Base-by-base conservation (phyloP, 2,329 filamentous ascomycete species). In the Fusarium pseudograminearum region DNA sequence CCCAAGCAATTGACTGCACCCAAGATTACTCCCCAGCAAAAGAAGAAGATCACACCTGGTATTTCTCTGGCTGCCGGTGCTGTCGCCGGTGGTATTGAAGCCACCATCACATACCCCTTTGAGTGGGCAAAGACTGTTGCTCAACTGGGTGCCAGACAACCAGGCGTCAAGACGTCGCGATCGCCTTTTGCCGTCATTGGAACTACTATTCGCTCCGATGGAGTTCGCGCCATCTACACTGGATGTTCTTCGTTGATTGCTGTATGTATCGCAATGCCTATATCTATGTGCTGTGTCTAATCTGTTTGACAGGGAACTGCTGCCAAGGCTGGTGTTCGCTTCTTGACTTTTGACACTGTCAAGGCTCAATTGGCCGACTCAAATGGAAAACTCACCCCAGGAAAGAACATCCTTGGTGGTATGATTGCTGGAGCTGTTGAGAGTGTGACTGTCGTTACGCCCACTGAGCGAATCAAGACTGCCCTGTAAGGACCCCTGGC, bases 401-500 rank as follows among this genome's bases (percentile, higher is more conserved):
- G 81, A 1, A 79, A 85, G 4, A 89, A 87, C 40, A 82, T 91
- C n/a, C 73, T 87, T 0, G 89, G 89, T 7, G 90, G 90, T 11
- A 90, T 91, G 87, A 79, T 83, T 2, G 86, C 88, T 0, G 90
- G 90, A 0, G 83, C 88, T 1, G 83, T 89, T 1, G 89, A 89
- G 20, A 88, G 84, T 57, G 81, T 89, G 0, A 83, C 86, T n/a
- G 89, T 88, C 3, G 89, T 92, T 2, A 92, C 89, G 4, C 90
- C 90, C 0, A 90, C 88, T 0, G 90, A 92, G 73, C 83, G 89
- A 18, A 87, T 92, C 73, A 92, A 91, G 76, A 92, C 90, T 2
- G 89, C 89, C 0, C 75, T 91, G 72, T 76, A 80, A 55, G 77
- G 74, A 34, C 4, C 6, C 9, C 3, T 16, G 3, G 16, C 4